Evolutionary conservation across 176 grass and related monocot genomes (phyloP), one percentile per base, ranked within the genome.

Genomic region (Phoenix dactylifera): DNA sequence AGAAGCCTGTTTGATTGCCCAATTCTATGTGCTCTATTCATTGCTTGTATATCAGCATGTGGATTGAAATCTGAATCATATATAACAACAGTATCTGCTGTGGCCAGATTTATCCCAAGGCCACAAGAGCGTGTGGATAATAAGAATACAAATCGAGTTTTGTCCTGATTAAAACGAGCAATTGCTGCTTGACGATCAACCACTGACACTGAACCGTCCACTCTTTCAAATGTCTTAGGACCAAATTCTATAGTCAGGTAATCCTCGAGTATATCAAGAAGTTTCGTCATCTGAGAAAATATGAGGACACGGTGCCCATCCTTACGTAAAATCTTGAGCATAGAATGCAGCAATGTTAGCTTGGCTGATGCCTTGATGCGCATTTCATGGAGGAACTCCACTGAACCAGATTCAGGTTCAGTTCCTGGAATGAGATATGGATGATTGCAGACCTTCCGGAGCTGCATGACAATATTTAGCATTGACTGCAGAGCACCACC

Each of bases 61-160:
- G 93, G 93, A 58, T 98, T 98, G 64, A 98, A 98, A 86, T 98
- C 93, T 7, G 93, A 98, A 78, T 98, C 93, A 73, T 98, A 92
- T 77, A 98, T 98, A 20, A 98, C 76, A 66, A 98, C 93, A 65
- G 93, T 98, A 69, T 98, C 93, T 53, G 93, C 93, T 69, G 93
- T 98, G 32, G 93, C 93, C 82, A 98, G 72, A 84, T 98, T 98
- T 71, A 98, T 98, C 20, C 93, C 93, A 32, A 98, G 87, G 50
- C 93, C 93, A 89, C 93, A 98, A 56, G 87, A 98, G 15, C 93
- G 78, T 26, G 93, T 98, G 35, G 93, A 98, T 65, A 98, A 69
- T 75, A 98, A 85, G 83, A 98, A 98, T 14, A 98, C 93, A 83
- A 98, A 98, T 76, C 87, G 84, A 65, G 84, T 80, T 76, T 86